A percentile compares a stretch with the other conserved stretches of the same genome.
Evolutionary conservation across 495 filamentous ascomycete genomes (phyloP).

Genomic region (Lentithecium fluviatile): DNA sequence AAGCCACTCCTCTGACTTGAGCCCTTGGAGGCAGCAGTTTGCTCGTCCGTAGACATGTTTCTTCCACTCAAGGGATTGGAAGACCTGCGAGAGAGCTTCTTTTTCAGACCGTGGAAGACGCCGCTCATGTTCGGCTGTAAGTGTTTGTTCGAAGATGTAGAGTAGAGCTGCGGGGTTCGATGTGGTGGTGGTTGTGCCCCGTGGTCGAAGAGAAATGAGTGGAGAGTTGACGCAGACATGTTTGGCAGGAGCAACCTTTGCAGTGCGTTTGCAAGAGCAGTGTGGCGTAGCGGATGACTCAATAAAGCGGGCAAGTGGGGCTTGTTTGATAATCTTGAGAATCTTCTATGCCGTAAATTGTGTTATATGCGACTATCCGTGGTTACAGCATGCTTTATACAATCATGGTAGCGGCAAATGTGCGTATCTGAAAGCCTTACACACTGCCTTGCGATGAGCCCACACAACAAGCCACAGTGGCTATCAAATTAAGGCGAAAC

Average conservation of each 20-base stretch:
- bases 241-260: constrained; percentile 1
- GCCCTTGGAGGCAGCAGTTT: constrained; percentile 2
- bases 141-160: neutral
- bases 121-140: neutral
- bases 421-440: no score
- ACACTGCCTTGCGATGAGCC: no score
- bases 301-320: no score
- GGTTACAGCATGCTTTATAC: no score
- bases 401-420: no score
- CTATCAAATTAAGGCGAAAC: no score
- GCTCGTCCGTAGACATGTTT: neutral
- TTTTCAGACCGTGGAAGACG: constrained; percentile 23
- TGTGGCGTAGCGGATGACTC: no score
- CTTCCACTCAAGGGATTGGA: constrained; percentile 4
- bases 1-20: neutral
- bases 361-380: no score
- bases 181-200: constrained; percentile 7
- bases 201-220: constrained; percentile 7
- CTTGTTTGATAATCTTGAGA: no score
- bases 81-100: constrained; percentile 24
- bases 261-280: no score
- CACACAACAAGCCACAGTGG: no score
- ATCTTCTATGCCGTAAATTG: no score
- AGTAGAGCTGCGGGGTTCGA: neutral
- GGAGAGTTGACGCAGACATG: constrained; percentile 10